These are phyloP conservation scores for Sindora glabra DNA, from an alignment of 306 rosid genomes.

Conservation along the genomic window DNA sequence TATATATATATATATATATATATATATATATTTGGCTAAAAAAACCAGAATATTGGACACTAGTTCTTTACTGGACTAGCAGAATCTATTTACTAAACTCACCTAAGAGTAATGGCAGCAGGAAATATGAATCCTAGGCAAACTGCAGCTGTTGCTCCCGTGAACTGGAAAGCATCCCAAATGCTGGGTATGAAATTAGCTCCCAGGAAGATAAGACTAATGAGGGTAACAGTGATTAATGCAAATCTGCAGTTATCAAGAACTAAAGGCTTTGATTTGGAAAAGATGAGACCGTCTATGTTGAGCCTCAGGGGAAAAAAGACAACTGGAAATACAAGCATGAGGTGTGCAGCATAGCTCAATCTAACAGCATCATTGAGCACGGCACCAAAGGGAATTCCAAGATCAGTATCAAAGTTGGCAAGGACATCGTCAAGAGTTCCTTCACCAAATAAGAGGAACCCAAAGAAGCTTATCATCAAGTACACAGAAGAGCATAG, in stretches of 20 bases:
- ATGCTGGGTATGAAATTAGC: constrained; percentile 59
- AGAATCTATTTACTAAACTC: constrained; percentile 8
- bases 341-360: constrained; percentile 86
- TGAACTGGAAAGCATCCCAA: constrained; percentile 59
- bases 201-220: constrained; percentile 25
- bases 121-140: constrained; percentile 47
- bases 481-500: constrained; percentile 76
- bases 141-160: constrained; percentile 44
- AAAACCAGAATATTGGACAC: neutral
- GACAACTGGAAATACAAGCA: constrained; percentile 83
- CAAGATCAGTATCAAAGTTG: constrained; percentile 76
- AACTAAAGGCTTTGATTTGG: constrained; percentile 62
- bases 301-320: constrained; percentile 69
- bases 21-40: neutral
- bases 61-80: neutral
- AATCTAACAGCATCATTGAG: constrained; percentile 75
- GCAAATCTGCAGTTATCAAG: constrained; percentile 57
- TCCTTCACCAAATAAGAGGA: constrained; percentile 78
- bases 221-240: constrained; percentile 33
- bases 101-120: constrained; percentile 32
- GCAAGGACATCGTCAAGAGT: constrained; percentile 85
- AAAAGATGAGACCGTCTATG: constrained; percentile 66
- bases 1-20: too few species aligned
- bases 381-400: constrained; percentile 58
- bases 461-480: constrained; percentile 77